Evolutionary conservation across 345 rosid species (phyloP).

Genomic region (Rhizophora apiculata): DNA sequence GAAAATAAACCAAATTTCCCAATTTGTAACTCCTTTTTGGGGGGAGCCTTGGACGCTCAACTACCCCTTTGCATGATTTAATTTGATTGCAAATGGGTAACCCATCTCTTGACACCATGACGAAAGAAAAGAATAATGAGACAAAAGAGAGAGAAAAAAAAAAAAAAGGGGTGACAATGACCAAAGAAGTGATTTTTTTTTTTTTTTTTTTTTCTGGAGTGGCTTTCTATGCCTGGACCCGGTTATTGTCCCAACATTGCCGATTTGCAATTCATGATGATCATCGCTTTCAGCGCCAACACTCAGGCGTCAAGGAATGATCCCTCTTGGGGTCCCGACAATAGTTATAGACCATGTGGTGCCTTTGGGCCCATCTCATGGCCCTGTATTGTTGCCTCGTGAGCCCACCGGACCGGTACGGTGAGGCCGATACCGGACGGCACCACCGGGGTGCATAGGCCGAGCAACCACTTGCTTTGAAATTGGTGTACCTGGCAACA

Average conservation of each 20-base stretch:
- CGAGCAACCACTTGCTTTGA: slow-evolving; percentile 76
- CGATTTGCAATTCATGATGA: not conserved
- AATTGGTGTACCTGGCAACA: slow-evolving; percentile 64
- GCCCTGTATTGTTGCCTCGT: slow-evolving; percentile 55
- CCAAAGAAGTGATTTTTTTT: not conserved
- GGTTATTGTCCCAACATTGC: not conserved
- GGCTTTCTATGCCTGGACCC: not conserved
- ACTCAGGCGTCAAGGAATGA: slow-evolving; percentile 84
- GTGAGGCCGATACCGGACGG: slow-evolving; percentile 64
- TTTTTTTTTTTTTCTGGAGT: not conserved
- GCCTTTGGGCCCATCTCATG: slow-evolving; percentile 79
- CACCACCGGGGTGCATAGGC: slow-evolving; percentile 64
- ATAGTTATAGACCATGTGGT: slow-evolving; percentile 67
- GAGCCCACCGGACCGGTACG: slow-evolving; percentile 65
- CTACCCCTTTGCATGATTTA: slow-evolving; percentile 11
- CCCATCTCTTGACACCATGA: slow-evolving; percentile 29
- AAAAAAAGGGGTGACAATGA: slow-evolving; percentile 9
- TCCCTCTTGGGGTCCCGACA: slow-evolving; percentile 75
- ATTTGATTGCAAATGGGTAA: slow-evolving; percentile 16
- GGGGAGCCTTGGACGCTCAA: slow-evolving; percentile 25
- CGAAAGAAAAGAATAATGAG: not conserved
- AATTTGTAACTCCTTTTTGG: not conserved
- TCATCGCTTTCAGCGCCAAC: slow-evolving; percentile 27
- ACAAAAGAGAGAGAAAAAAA: not conserved
- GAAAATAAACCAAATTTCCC: not conserved